A percentile compares a stretch with the other conserved stretches of the same genome.
Evolutionary conservation across 164 flowering plant genomes (phyloP).

Genomic region (Dillenia turbinata): DNA sequence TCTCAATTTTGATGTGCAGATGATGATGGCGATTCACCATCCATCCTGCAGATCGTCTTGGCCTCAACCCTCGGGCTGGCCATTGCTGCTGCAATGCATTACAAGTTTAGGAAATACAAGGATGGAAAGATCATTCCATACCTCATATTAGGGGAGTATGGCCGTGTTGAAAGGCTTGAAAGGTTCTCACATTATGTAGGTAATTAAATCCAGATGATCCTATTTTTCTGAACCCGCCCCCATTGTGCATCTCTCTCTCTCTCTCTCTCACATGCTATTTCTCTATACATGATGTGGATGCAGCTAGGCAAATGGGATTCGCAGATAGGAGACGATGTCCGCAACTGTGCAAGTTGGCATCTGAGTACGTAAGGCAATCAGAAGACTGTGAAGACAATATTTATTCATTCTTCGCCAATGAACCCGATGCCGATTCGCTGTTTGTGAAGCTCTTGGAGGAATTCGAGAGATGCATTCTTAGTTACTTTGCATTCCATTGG

Average conservation of each 20-base stretch:
- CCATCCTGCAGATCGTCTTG: too few relatives aligned
- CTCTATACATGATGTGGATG: not conserved
- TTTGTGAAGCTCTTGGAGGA: conserved; percentile 66
- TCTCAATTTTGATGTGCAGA: too few relatives aligned
- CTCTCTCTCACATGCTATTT: not conserved
- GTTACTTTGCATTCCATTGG: conserved; percentile 89
- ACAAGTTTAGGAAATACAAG: conserved; percentile 13
- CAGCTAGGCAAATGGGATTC: conserved; percentile 89
- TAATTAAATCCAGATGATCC: conserved; percentile 13
- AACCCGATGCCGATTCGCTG: conserved; percentile 42
- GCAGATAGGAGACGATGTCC: conserved; percentile 53
- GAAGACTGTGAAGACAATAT: conserved; percentile 54
- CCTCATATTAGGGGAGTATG: conserved; percentile 41
- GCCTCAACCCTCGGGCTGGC: not conserved
- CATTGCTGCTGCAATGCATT: conserved; percentile 23
- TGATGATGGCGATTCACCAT: too few relatives aligned
- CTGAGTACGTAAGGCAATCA: conserved; percentile 53
- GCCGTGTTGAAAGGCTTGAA: conserved; percentile 52
- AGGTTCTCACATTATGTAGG: conserved; percentile 83
- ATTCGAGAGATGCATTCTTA: conserved; percentile 71
- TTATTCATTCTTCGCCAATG: conserved; percentile 39
- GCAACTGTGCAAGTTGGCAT: conserved; percentile 49
- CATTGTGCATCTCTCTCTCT: not conserved
- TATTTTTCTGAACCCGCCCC: too few relatives aligned
- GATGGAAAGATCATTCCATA: conserved; percentile 35